Conservation (phyloP, 768 basidiomycete genomes). For the Tricholoma sp. region DNA sequence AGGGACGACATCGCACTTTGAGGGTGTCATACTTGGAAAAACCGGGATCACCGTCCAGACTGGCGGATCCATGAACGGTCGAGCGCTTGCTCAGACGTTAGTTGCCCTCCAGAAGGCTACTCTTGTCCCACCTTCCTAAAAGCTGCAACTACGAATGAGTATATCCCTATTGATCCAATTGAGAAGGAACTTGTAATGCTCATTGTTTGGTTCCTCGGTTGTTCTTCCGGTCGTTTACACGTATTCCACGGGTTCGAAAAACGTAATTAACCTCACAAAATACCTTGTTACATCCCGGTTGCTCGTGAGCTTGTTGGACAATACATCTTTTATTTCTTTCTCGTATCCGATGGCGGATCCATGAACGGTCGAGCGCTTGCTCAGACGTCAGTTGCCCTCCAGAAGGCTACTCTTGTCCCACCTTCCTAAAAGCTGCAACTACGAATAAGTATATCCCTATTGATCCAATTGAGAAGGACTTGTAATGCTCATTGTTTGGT, state of each 20-base stretch:
- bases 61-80: constrained; percentile 4
- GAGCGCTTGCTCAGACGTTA: not conserved
- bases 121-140: not conserved
- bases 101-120: constrained; percentile 1
- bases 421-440: constrained; percentile 1
- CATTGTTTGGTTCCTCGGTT: not conserved
- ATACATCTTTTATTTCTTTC: not conserved
- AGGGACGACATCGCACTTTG: too few species aligned
- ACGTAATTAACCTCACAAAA: not conserved
- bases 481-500: not conserved
- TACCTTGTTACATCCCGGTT: not conserved
- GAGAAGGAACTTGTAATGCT: not conserved
- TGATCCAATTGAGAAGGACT: too few species aligned
- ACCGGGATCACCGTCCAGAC: too few species aligned
- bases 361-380: constrained; percentile 1
- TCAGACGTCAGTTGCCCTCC: constrained; percentile 1
- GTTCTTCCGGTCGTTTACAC: not conserved
- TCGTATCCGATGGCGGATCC: not conserved
- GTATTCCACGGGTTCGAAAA: not conserved
- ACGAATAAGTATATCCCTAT: not conserved
- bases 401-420: not conserved
- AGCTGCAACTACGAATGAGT: not conserved
- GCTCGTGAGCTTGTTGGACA: not conserved
- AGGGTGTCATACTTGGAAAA: too few species aligned
- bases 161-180: not conserved